Evolutionary conservation across 106 monocot species (phyloP).

Genomic region (Ottelia alismoides): DNA sequence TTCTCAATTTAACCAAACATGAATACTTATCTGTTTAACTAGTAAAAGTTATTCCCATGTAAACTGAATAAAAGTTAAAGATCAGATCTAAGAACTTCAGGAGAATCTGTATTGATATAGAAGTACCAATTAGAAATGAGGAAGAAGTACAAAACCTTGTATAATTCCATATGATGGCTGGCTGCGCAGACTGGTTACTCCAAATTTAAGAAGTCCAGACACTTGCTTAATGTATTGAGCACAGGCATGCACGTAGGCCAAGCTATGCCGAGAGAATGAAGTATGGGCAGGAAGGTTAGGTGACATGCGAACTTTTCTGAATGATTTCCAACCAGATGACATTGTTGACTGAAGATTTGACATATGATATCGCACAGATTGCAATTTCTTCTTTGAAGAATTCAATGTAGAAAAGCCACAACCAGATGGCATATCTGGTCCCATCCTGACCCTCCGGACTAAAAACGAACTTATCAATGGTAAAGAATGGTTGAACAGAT

Average conservation of each 20-base stretch:
- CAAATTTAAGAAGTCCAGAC: slow-evolving; percentile 62
- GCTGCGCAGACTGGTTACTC: slow-evolving; percentile 46
- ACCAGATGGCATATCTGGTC: slow-evolving; percentile 63
- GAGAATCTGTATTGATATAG: too few relatives aligned
- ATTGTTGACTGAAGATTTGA: slow-evolving; percentile 58
- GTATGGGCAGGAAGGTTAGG: slow-evolving; percentile 46
- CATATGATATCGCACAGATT: slow-evolving; percentile 44
- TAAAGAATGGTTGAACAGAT: too few relatives aligned
- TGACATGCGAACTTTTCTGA: slow-evolving; percentile 43
- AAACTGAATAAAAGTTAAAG: not conserved
- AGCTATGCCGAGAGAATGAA: slow-evolving; percentile 60
- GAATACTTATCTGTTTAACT: slow-evolving; percentile 42
- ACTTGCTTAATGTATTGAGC: slow-evolving; percentile 76
- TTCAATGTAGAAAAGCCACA: slow-evolving; percentile 54
- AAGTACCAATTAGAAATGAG: too few relatives aligned
- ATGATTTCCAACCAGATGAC: slow-evolving; percentile 67
- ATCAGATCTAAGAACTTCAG: too few relatives aligned
- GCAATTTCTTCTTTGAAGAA: slow-evolving; percentile 28
- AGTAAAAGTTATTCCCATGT: too few relatives aligned
- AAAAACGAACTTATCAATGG: too few relatives aligned
- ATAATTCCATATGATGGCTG: slow-evolving; percentile 46
- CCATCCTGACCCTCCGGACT: slow-evolving; percentile 82
- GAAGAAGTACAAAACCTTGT: slow-evolving; percentile 27
- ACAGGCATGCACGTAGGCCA: slow-evolving; percentile 76
- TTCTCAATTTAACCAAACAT: slow-evolving; percentile 68